Evolutionary conservation across 208 protist species (phyloP).

Genomic region (Leishmania lainsoni): DNA sequence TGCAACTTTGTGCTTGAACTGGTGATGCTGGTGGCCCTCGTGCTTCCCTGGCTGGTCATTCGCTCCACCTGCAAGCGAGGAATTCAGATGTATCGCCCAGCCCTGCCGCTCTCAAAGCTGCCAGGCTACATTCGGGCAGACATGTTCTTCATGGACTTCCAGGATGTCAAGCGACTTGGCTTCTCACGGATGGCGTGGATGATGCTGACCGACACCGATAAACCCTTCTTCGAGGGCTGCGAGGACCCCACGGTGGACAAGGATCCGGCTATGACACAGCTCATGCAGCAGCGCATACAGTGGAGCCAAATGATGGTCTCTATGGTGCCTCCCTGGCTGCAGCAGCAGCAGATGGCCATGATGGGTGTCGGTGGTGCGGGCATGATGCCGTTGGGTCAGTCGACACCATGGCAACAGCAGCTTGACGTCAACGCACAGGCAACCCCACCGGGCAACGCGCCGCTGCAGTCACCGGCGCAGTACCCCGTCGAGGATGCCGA

Average conservation of each 20-base stretch:
- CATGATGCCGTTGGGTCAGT: conserved; percentile 10
- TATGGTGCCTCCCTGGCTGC: conserved; percentile 38
- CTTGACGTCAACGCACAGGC: background rate
- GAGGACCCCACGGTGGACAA: conserved; percentile 60
- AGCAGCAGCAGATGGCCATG: conserved; percentile 7
- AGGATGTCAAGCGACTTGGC: conserved; percentile 68
- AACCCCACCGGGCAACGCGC: background rate
- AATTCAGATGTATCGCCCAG: conserved; percentile 67
- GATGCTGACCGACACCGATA: conserved; percentile 61
- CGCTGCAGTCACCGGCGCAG: background rate
- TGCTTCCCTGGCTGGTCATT: conserved; percentile 74
- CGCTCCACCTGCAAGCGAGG: conserved; percentile 63
- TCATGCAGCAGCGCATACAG: conserved; percentile 49
- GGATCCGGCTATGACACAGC: conserved; percentile 68
- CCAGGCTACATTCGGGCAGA: conserved; percentile 81
- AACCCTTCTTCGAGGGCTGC: conserved; percentile 54
- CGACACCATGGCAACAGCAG: background rate
- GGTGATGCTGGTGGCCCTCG: conserved; percentile 52
- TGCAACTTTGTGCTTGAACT: conserved; percentile 67
- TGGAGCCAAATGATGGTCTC: conserved; percentile 45
- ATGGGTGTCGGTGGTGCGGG: conserved; percentile 18
- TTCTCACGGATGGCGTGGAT: conserved; percentile 78
- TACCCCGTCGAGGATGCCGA: conserved; percentile 25
- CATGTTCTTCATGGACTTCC: conserved; percentile 90
- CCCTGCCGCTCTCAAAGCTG: conserved; percentile 64